Evolutionary conservation across 1,139 yeast species (phyloP), one percentile per base, ranked within the genome.

Genomic region (Debaryomycetaceae sp.): DNA sequence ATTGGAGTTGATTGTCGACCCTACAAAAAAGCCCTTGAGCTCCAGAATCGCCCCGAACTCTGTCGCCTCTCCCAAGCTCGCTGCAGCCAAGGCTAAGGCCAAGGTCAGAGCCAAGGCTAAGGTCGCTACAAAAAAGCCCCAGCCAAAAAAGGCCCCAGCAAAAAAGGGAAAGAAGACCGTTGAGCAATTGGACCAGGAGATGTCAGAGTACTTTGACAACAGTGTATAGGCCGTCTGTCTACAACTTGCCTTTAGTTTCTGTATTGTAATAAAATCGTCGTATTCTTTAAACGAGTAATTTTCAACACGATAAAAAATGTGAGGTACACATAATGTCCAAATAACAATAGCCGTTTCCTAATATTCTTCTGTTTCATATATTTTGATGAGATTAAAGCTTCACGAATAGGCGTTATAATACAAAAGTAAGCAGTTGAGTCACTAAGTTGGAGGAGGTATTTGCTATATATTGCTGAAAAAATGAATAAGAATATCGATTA

Each of bases 141-240:
- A 65, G 64, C 56, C 54, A 64, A 47, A 51, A 43, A 52, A 52
- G 47, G 60, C 58, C 47, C 64, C 66, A 38, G 66, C 63, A 40
- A 71, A 65, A 59, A 73, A 67, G 52, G 76, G 79, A 50, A 83
- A 83, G 77, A 87, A 87, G 71, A 79, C 92, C 36, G 79, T 91
- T 46, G 98, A 87, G 62, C 87, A 87, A 64, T 78, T 91, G 56
- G 98, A 92, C 65, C 89, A 86, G 61, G 95, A 86, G 70, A 89
- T 89, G 96, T 83, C 88, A 49, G 97, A 84, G 58, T 86, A 86
- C 67, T 84, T 85, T 51, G 78, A 68, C 43, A 46, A 46, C 35
- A 22, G 26, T 22, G 26, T 22, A 22, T 22, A 22, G 11, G 11
- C 32, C 31, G 26, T 15, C 31, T 29, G 18, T n/a, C 9, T 18